Conservation (phyloP, 257 asterid genomes). For the Primulina huaijiensis region DNA sequence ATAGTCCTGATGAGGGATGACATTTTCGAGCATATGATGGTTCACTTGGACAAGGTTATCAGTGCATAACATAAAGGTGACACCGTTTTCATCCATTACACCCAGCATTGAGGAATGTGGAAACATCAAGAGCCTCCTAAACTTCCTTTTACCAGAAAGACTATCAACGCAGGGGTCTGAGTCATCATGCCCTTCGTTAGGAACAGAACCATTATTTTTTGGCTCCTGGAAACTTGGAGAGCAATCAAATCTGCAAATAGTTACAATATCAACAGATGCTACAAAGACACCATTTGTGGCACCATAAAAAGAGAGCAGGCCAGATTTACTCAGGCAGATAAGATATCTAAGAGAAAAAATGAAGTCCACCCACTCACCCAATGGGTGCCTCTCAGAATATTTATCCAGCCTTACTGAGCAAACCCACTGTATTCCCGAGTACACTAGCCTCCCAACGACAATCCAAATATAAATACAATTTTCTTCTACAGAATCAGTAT, state of each 20-base stretch:
- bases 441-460: constrained; percentile 58
- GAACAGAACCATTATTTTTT: constrained; percentile 28
- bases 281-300: constrained; percentile 60
- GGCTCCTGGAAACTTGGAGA: constrained; percentile 33
- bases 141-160: constrained; percentile 47
- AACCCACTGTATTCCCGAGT: constrained; percentile 87
- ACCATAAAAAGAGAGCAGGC: constrained; percentile 58
- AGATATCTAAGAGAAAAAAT: constrained; percentile 66
- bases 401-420: constrained; percentile 58
- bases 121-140: constrained; percentile 55
- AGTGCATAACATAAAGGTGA: constrained; percentile 41
- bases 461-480: constrained; percentile 36
- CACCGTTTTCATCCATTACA: constrained; percentile 78
- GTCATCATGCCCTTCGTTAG: constrained; percentile 25
- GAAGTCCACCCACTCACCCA: constrained; percentile 74
- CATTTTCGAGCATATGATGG: constrained; percentile 35
- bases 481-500: constrained; percentile 36
- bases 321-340: constrained; percentile 68
- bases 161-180: constrained; percentile 28
- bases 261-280: constrained; percentile 49
- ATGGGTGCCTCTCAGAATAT: constrained; percentile 40
- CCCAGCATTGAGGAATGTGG: constrained; percentile 67
- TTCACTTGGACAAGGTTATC: constrained; percentile 43
- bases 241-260: constrained; percentile 34
- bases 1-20: constrained; percentile 35